These are phyloP conservation scores for Melaleuca quinquenervia DNA, from an alignment of 345 rosid species.

Conservation along the genomic window DNA sequence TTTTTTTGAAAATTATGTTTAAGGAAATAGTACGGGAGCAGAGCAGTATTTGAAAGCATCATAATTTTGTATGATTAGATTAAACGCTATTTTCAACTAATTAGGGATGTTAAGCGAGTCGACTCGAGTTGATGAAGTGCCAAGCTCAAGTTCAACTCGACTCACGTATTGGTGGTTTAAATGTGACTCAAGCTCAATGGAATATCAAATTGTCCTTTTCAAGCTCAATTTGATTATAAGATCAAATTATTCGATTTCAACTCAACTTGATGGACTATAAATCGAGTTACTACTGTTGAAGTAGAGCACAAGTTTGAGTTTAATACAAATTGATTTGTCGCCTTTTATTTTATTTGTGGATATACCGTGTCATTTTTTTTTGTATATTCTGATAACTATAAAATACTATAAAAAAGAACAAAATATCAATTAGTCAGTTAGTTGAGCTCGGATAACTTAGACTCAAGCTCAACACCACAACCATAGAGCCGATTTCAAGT, in stretches of 20 bases:
- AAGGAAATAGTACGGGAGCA: neutral
- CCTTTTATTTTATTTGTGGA: neutral
- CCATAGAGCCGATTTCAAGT: neutral
- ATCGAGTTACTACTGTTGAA: neutral
- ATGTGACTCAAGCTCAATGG: neutral
- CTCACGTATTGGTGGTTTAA: neutral
- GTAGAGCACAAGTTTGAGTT: rapidly evolving
- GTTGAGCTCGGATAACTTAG: neutral
- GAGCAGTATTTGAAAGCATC: neutral
- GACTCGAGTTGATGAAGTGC: neutral
- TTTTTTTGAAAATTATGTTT: neutral
- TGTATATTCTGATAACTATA: neutral
- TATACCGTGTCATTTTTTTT: neutral
- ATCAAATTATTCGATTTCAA: neutral
- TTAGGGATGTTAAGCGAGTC: neutral
- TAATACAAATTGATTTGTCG: neutral
- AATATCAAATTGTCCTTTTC: neutral
- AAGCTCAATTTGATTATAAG: neutral
- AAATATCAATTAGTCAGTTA: neutral
- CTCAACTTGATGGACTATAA: neutral
- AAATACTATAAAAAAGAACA: neutral
- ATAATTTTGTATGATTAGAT: neutral
- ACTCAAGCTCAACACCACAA: neutral
- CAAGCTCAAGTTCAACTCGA: neutral
- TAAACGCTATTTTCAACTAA: neutral